Percentiles rank a stretch among this genome's conserved stretches.
Evolutionary conservation across 768 basidiomycete genomes (phyloP).

Genomic region (Pisolithus microcarpus): DNA sequence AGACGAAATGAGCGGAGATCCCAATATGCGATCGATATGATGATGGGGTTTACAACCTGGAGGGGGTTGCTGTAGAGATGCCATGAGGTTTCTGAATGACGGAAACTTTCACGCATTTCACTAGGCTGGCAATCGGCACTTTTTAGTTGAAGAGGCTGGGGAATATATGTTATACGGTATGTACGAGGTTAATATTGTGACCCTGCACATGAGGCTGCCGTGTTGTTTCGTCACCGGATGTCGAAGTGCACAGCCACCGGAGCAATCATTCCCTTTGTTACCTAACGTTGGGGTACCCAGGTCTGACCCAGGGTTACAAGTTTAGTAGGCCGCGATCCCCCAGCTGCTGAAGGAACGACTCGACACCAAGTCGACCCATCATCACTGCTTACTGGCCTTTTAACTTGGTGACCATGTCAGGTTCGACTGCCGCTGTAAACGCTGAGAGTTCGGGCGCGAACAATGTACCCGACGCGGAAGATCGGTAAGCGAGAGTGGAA

Average conservation of each 20-base stretch:
- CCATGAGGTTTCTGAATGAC: too few relatives aligned
- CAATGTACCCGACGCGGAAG: conserved; percentile 17
- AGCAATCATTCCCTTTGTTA: neutral
- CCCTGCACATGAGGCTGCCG: neutral
- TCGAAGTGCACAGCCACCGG: neutral
- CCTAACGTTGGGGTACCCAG: neutral
- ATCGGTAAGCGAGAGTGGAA: conserved; percentile 15
- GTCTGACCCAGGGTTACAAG: neutral
- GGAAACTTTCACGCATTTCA: too few relatives aligned
- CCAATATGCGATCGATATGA: neutral
- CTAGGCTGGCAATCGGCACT: too few relatives aligned
- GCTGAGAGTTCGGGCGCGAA: conserved; percentile 10
- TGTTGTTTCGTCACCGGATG: neutral
- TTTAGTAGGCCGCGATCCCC: neutral
- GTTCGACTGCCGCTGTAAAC: conserved; percentile 7
- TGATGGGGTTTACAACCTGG: too few relatives aligned
- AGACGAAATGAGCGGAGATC: neutral
- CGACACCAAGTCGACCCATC: neutral
- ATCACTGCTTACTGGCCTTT: neutral
- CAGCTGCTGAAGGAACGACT: too few relatives aligned
- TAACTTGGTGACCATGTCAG: conserved; percentile 15
- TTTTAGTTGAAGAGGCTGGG: neutral
- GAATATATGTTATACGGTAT: neutral
- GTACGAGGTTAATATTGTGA: neutral
- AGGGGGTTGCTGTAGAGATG: too few relatives aligned